Base-by-base conservation (phyloP, 2,329 filamentous ascomycete genomes). In the Metarhizium robertsii region DNA sequence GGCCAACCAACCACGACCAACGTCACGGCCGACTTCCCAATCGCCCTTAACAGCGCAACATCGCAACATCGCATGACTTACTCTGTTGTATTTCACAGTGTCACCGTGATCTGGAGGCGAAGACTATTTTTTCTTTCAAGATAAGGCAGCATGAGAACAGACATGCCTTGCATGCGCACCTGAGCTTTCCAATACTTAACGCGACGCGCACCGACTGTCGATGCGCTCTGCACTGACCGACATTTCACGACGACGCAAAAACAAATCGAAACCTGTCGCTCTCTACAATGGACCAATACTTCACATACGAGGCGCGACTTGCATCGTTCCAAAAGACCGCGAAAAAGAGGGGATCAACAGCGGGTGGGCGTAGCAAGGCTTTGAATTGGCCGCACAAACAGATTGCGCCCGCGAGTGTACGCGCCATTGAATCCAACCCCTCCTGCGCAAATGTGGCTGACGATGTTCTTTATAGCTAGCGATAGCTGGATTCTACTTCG, bases 401-500 rank as follows among this genome's bases (percentile, higher is more conserved):
- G 53, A 71, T 70, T 47, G 58, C 63, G 38, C 62, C 65, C 10
- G 65, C 64, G 49, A 70, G 67, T 55, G 66, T 69, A 65, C 54
- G 65, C 53, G 30, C 11, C 7, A 32, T 53, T 29, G 29, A 40
- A 40, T 6, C 45, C 13, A 6, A 18, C 11, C 25, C 10, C 16
- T 16, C 20, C 25, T 60, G 50, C 36, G 50, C 8, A 30, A 42
- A 49, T 40, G 10, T 45, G 57, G 54, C 61, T 68, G 53, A 72
- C 61, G n/a, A 6, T 36, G 13, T 5, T 11, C 32, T 46, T 50
- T 50, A 48, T 67, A 96, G 88, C 85, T 99, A 64, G 92, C 94
- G 4, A 84, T 83, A 66, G 92, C 94, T 55, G 94, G 94, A 42
- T 96, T 99, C 74, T 94, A 87, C 73, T 97, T 90, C 73, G 82